phyloP scores from a whole-genome alignment of 1,284 basidiomycete genomes.

The Sporisorium reilianum region DNA sequence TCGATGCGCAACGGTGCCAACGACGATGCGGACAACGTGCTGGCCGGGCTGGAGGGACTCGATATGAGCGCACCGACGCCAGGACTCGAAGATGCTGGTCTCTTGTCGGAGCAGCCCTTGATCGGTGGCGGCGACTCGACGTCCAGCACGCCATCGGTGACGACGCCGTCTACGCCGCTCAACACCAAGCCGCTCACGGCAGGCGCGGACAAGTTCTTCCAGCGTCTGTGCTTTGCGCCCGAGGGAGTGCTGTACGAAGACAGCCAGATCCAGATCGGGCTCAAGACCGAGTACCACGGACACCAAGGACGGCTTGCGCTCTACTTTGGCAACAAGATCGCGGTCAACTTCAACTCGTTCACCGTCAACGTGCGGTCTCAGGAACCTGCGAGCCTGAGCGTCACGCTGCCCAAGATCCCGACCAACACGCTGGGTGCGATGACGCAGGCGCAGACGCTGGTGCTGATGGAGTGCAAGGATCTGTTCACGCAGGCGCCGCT shows the following conservation, averaged over 20 bases:
- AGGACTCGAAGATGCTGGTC: constrained; percentile 37
- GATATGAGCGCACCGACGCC: constrained; percentile 74
- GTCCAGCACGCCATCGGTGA: constrained; percentile 24
- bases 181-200: constrained; percentile 50
- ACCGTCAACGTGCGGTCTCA: constrained; percentile 79
- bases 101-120: constrained; percentile 30
- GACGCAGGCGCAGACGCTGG: constrained; percentile 89
- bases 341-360: constrained; percentile 86
- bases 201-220: constrained; percentile 78
- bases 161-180: constrained; percentile 34
- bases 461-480: constrained; percentile 94
- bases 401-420: constrained; percentile 89
- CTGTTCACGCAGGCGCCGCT: constrained; percentile 83
- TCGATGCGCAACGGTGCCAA: constrained; percentile 31
- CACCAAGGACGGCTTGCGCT: constrained; percentile 90
- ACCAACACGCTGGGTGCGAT: constrained; percentile 81
- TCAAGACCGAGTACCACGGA: constrained; percentile 95
- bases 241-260: constrained; percentile 98
- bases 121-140: constrained; percentile 32
- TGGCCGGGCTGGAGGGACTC: constrained; percentile 83
- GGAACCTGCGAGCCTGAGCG: constrained; percentile 80
- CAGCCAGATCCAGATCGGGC: constrained; percentile 90
- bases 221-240: constrained; percentile 81
- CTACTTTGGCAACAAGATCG: constrained; percentile 95
- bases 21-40: constrained; percentile 74